Base-by-base conservation (phyloP, 768 basidiomycete species). In the Lyophyllum shimeji region DNA sequence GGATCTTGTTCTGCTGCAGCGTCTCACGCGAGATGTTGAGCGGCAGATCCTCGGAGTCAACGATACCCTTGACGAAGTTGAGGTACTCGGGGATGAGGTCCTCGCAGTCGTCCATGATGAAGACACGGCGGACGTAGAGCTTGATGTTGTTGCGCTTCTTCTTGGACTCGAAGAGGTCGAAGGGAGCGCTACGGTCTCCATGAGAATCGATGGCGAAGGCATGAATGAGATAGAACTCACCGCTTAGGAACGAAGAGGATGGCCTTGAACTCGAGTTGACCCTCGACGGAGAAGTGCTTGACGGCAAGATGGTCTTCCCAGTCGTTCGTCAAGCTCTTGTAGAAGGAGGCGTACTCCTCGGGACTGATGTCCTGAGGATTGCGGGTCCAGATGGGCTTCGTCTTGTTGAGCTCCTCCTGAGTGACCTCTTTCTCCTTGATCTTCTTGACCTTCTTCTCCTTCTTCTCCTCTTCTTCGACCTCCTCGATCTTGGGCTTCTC, bases 141-240 rank as follows among this genome's bases (percentile, higher is more conserved):
- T 99, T 99, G 85, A 99, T 98, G 90, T 98, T 98, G 85, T 98
- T 98, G 68, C 96, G 93, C 86, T 98, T 98, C 91, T 98, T 98
- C 90, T 99, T 98, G 58, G 91, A 92, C 82, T 99, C 97, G 79
- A 99, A 99, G 72, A 99, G 89, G 70, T 99, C 97, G 76, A 98
- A 98, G 50, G 97, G 97, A 43, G 96, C 97, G 58, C 95, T 43
- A 20, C 51, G 6, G 8, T 37, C 17, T 34, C 9, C 31, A 55
- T 60, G 31, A 60, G 52, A 46, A 53, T 59, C 13, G 63, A 52
- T 17, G 27, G 7, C 9, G 23, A 3, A 40, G 5, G 9, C 18
- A 40, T 15, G 18, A n/a, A 3, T 34, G 46, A 20, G 12, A 0
- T 29, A 31, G n/a, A 15, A 71, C 85, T 54, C 68, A 92, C 92